Percentiles rank a stretch among this genome's conserved stretches.
phyloP scores from a whole-genome alignment of 371 early-diverging fungal genomes.

The Mucor indicus region DNA sequence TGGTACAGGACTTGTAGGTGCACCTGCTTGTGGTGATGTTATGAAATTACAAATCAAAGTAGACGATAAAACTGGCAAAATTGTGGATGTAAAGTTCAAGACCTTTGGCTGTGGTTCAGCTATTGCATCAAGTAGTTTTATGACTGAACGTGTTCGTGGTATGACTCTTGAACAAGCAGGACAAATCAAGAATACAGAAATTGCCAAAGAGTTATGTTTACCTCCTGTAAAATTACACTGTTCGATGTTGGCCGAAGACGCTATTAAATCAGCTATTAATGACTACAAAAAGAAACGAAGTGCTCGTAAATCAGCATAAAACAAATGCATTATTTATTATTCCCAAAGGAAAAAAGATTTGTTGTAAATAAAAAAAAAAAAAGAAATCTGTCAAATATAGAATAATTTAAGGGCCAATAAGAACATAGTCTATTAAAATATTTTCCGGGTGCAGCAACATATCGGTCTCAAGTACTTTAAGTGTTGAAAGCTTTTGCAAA shows the following conservation, averaged over 20 bases:
- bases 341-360: too few relatives aligned
- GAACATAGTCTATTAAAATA: too few relatives aligned
- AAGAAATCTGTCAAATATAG: too few relatives aligned
- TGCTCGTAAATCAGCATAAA: too few relatives aligned
- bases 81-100: conserved; percentile 97
- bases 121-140: conserved; percentile 93
- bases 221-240: conserved; percentile 99
- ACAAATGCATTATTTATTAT: too few relatives aligned
- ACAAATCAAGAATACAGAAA: conserved; percentile 94
- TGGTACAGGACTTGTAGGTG: conserved; percentile 98
- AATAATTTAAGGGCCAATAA: too few relatives aligned
- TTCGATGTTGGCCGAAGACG: conserved; percentile 99
- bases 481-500: too few relatives aligned
- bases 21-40: conserved; percentile 99
- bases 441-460: too few relatives aligned
- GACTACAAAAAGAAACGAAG: conserved; percentile 79
- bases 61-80: conserved; percentile 83
- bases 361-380: too few relatives aligned
- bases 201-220: conserved; percentile 93
- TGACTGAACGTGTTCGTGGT: conserved; percentile 94
- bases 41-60: conserved; percentile 99
- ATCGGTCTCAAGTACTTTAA: too few relatives aligned
- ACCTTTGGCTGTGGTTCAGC: conserved; percentile 99
- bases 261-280: conserved; percentile 95
- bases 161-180: conserved; percentile 89